Evolutionary conservation across 176 grass and related monocot species (phyloP).

Genomic region (Triticum timopheevii): DNA sequence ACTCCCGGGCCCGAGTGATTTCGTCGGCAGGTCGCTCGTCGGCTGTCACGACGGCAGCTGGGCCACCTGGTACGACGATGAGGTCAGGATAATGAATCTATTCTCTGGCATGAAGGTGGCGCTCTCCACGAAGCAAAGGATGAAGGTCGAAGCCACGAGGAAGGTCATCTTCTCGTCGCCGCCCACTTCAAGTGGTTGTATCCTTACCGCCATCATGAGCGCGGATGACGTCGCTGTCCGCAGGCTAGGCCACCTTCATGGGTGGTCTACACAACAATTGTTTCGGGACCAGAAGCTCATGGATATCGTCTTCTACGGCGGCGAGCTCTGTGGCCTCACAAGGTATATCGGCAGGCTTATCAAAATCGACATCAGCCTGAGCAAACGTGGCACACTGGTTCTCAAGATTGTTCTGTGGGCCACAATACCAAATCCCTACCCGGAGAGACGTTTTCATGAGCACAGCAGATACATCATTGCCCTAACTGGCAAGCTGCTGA

Average conservation of each 20-base stretch:
- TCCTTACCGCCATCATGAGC: background rate
- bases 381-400: background rate
- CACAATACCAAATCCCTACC: no score
- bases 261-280: background rate
- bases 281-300: background rate
- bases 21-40: background rate
- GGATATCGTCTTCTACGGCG: background rate
- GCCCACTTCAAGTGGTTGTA: background rate
- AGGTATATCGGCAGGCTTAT: background rate
- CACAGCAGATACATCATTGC: background rate
- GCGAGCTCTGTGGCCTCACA: background rate
- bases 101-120: no score
- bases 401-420: background rate
- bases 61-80: no score
- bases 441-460: background rate
- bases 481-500: background rate
- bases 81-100: no score
- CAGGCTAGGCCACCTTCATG: background rate
- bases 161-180: background rate
- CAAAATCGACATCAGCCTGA: background rate
- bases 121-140: background rate
- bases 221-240: background rate
- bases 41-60: no score
- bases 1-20: background rate
- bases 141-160: background rate